These are phyloP conservation scores for Ramaria rubella DNA, from an alignment of 768 basidiomycete species.

Conservation along the genomic window DNA sequence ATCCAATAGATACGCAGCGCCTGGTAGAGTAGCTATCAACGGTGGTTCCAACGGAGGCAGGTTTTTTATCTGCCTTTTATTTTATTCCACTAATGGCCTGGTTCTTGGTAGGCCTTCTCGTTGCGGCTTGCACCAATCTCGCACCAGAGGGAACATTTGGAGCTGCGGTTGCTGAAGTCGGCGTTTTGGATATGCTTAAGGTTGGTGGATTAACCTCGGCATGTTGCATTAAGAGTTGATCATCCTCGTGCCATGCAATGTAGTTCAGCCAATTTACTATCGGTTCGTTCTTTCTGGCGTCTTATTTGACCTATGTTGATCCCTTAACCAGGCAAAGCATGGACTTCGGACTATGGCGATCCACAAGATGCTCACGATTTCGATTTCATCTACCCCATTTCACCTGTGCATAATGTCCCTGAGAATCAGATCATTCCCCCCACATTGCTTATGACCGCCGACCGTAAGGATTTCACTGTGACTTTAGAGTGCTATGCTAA, in stretches of 20 bases:
- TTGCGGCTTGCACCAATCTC: slow-evolving; percentile 81
- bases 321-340: slow-evolving; percentile 49
- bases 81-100: slow-evolving; percentile 4
- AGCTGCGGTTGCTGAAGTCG: slow-evolving; percentile 76
- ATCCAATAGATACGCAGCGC: slow-evolving; percentile 60
- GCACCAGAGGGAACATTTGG: slow-evolving; percentile 72
- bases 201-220: slow-evolving; percentile 28
- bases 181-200: slow-evolving; percentile 74
- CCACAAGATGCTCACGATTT: slow-evolving; percentile 72
- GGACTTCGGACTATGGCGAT: slow-evolving; percentile 76
- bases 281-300: slow-evolving; percentile 33
- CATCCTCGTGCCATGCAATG: not conserved
- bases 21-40: slow-evolving; percentile 68
- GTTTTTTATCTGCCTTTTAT: slow-evolving; percentile 11
- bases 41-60: slow-evolving; percentile 79
- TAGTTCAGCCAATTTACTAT: slow-evolving; percentile 75
- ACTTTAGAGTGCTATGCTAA: not conserved
- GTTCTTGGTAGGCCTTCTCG: slow-evolving; percentile 49
- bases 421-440: slow-evolving; percentile 56
- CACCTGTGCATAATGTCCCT: slow-evolving; percentile 76
- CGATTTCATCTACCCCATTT: slow-evolving; percentile 76
- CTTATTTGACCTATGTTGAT: not conserved
- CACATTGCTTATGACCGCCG: slow-evolving; percentile 71
- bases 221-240: not conserved
- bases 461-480: slow-evolving; percentile 46